phyloP scores from a whole-genome alignment of 805 yeast species.

The Suhomyces sp. region DNA sequence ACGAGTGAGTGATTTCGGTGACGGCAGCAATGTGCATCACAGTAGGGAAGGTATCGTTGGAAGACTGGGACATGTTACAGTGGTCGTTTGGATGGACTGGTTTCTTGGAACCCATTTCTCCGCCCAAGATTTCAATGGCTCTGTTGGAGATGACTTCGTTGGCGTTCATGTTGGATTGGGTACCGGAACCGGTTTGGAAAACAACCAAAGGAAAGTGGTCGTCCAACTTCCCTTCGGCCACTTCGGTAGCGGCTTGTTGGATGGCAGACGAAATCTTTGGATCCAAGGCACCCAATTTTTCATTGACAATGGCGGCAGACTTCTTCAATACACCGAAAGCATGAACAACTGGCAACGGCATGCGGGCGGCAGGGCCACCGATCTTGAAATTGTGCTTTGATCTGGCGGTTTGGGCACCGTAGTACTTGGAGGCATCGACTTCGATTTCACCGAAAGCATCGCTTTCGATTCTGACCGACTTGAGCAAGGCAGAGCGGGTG shows the following conservation, averaged over 20 bases:
- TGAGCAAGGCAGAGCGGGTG: conserved; percentile 15
- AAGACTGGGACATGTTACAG: conserved; percentile 97
- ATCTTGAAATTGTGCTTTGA: conserved; percentile 92
- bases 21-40: conserved; percentile 99
- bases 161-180: conserved; percentile 98
- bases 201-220: conserved; percentile 98
- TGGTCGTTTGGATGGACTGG: conserved; percentile 99
- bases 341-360: conserved; percentile 86
- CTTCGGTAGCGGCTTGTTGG: conserved; percentile 93
- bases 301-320: conserved; percentile 91
- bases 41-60: conserved; percentile 98
- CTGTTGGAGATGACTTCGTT: conserved; percentile 98
- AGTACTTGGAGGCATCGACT: conserved; percentile 81
- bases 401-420: conserved; percentile 98
- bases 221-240: conserved; percentile 82
- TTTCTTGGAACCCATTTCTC: conserved; percentile 82
- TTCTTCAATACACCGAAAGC: conserved; percentile 94
- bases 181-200: conserved; percentile 98
- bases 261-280: conserved; percentile 82
- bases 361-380: conserved; percentile 85
- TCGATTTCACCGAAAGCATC: conserved; percentile 98
- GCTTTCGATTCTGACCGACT: conserved; percentile 64
- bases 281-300: conserved; percentile 73
- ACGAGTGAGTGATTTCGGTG: conserved; percentile 69
- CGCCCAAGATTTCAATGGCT: conserved; percentile 95